Conservation (phyloP, 352 stramenopile species). For the Phytophthora brassicae region DNA sequence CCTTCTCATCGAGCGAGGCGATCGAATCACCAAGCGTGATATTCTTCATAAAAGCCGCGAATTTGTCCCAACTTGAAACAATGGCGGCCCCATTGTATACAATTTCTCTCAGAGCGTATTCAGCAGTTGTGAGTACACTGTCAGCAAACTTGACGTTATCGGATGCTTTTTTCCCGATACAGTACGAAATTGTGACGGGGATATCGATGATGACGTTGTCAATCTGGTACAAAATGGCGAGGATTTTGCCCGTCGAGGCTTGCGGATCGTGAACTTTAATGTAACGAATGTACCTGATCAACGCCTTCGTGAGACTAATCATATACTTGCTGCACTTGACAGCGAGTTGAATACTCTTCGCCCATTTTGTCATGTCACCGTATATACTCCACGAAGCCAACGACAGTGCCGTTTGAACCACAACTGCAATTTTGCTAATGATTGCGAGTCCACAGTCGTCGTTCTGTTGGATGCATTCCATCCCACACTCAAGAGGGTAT, state of each 20-base stretch:
- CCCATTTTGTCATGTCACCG: conserved; percentile 30
- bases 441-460: conserved; percentile 36
- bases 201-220: conserved; percentile 52
- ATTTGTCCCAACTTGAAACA: conserved; percentile 30
- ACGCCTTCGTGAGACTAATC: conserved; percentile 35
- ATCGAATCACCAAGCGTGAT: conserved; percentile 27
- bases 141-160: conserved; percentile 35
- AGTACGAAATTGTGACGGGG: conserved; percentile 45
- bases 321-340: conserved; percentile 47
- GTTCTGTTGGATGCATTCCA: conserved; percentile 46
- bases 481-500: conserved; percentile 46
- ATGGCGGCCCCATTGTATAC: conserved; percentile 32
- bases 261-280: conserved; percentile 32
- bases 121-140: conserved; percentile 36
- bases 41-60: conserved; percentile 37
- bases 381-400: conserved; percentile 29
- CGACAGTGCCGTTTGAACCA: conserved; percentile 27
- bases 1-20: conserved; percentile 6
- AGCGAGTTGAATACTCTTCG: conserved; percentile 23
- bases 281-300: conserved; percentile 38
- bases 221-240: conserved; percentile 39
- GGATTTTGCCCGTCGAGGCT: conserved; percentile 38
- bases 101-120: conserved; percentile 38
- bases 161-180: conserved; percentile 32
- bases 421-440: conserved; percentile 33